Percentiles rank a stretch among this genome's conserved stretches.
phyloP scores from a whole-genome alignment of 805 yeast species.

The Torulaspora quercuum region DNA sequence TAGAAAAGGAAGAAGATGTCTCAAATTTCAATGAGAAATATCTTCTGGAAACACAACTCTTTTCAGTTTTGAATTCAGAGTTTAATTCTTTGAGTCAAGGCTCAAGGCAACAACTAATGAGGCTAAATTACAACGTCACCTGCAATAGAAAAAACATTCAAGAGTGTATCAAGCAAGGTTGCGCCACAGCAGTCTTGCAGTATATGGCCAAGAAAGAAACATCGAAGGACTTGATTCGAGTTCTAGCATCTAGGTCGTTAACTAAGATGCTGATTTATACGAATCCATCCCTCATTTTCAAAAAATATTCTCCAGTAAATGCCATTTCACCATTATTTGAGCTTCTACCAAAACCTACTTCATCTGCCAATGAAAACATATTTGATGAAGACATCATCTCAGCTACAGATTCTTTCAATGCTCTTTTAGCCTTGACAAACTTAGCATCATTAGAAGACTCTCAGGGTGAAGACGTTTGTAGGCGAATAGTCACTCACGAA shows the following conservation, averaged over 20 bases:
- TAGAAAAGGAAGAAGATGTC: conserved; percentile 24
- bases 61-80: conserved; percentile 22
- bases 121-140: conserved; percentile 34
- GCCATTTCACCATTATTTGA: conserved; percentile 47
- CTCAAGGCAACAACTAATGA: conserved; percentile 34
- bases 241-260: conserved; percentile 42
- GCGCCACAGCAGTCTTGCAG: conserved; percentile 40
- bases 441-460: conserved; percentile 48
- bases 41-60: conserved; percentile 22
- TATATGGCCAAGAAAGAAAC: conserved; percentile 30
- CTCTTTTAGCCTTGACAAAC: conserved; percentile 66
- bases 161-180: conserved; percentile 48
- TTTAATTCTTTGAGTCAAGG: conserved; percentile 20
- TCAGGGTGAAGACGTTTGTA: conserved; percentile 39
- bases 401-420: conserved; percentile 45
- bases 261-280: conserved; percentile 44
- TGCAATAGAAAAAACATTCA: conserved; percentile 20
- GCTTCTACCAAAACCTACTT: conserved; percentile 26
- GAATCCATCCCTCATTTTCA: conserved; percentile 45
- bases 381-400: conserved; percentile 23
- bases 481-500: conserved; percentile 32
- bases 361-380: conserved; percentile 8
- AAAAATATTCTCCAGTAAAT: conserved; percentile 41
- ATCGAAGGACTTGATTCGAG: conserved; percentile 25
- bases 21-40: conserved; percentile 20